Evolutionary conservation across 208 protist species (phyloP).

Genomic region (Leishmania major): DNA sequence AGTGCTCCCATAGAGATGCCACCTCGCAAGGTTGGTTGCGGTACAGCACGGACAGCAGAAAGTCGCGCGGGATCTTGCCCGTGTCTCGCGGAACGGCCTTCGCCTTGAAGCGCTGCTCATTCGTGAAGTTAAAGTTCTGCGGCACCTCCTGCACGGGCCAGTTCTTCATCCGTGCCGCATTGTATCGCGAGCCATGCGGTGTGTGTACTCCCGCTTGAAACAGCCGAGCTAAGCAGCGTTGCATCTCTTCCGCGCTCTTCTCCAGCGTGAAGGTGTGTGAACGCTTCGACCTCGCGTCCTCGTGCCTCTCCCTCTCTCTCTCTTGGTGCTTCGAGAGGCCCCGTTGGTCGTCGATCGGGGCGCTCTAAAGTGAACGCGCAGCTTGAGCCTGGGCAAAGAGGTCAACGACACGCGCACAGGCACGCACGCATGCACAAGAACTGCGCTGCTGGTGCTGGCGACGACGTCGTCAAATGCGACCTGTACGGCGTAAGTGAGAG

Average conservation of each 20-base stretch:
- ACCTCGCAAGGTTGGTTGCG: slow-evolving; percentile 90
- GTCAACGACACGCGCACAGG: slow-evolving; percentile 9
- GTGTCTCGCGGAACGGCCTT: slow-evolving; percentile 86
- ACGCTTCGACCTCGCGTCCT: not conserved
- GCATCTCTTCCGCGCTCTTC: slow-evolving; percentile 21
- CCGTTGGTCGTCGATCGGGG: not conserved
- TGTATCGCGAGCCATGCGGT: slow-evolving; percentile 63
- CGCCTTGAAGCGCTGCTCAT: slow-evolving; percentile 75
- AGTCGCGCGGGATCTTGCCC: slow-evolving; percentile 83
- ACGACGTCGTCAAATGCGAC: not conserved
- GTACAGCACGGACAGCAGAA: slow-evolving; percentile 90
- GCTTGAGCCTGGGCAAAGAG: not conserved
- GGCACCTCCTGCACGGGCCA: slow-evolving; percentile 82
- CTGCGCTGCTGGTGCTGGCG: not conserved
- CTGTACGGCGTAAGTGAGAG: not conserved
- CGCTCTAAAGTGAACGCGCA: not conserved
- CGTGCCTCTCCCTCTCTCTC: not conserved
- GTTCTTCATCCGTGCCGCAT: slow-evolving; percentile 77
- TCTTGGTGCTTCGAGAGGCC: not conserved
- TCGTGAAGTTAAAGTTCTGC: slow-evolving; percentile 78
- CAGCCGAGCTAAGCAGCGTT: slow-evolving; percentile 27
- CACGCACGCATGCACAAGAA: slow-evolving; percentile 3
- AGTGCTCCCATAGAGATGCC: slow-evolving; percentile 79
- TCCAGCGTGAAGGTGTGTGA: not conserved
- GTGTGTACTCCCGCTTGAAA: slow-evolving; percentile 82